Percentiles rank a stretch among this genome's conserved stretches.
Conservation (phyloP, 2,329 filamentous ascomycete genomes). For the Fusarium protoensiforme region DNA sequence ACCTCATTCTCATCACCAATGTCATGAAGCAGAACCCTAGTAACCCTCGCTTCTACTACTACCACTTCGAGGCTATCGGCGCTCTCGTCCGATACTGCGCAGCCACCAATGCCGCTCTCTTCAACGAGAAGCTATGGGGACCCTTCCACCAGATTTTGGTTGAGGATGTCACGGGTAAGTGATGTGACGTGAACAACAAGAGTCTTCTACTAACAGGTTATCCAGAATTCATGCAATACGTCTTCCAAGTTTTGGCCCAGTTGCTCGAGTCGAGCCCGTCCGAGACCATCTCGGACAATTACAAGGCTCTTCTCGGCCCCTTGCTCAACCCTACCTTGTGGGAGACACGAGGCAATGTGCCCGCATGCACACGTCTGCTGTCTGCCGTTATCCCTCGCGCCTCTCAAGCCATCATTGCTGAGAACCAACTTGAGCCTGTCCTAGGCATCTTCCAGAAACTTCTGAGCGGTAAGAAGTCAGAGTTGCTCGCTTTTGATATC, state of each 20-base stretch:
- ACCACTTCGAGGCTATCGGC: constrained; percentile 94
- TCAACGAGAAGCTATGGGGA: constrained; percentile 84
- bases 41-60: constrained; percentile 98
- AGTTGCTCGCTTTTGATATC: constrained; percentile 88
- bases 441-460: constrained; percentile 97
- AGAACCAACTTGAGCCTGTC: constrained; percentile 86
- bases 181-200: background rate
- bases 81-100: constrained; percentile 82
- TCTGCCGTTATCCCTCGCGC: constrained; percentile 85
- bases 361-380: constrained; percentile 86
- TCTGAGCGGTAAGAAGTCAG: constrained; percentile 82
- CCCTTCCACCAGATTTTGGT: constrained; percentile 85
- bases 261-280: constrained; percentile 87
- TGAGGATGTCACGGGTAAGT: constrained; percentile 81
- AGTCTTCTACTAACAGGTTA: constrained; percentile 43
- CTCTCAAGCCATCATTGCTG: constrained; percentile 75
- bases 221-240: constrained; percentile 91
- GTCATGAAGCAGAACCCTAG: constrained; percentile 95
- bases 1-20: constrained; percentile 88
- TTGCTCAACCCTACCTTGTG: constrained; percentile 86
- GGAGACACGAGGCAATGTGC: constrained; percentile 93
- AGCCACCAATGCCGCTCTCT: constrained; percentile 72
- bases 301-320: constrained; percentile 80
- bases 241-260: constrained; percentile 94
- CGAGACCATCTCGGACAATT: constrained; percentile 81